These are phyloP conservation scores for Bruguiera sexangula DNA, from an alignment of 345 rosid genomes.

Conservation along the genomic window DNA sequence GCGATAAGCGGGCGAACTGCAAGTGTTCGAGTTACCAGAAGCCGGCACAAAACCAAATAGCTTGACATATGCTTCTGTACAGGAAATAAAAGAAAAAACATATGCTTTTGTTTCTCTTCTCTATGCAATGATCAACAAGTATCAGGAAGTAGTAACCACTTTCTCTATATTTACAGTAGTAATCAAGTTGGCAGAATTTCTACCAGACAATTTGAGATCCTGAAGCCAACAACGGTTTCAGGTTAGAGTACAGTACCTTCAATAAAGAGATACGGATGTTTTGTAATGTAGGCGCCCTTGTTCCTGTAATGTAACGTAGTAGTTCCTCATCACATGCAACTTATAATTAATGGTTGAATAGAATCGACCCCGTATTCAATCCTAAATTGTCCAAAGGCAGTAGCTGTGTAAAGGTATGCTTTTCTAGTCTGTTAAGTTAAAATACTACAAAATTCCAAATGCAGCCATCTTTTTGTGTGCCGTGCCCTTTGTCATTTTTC, in stretches of 20 bases:
- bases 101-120: constrained; percentile 6
- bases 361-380: too few relatives aligned
- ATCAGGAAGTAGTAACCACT: background rate
- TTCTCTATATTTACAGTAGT: background rate
- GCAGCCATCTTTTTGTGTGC: background rate
- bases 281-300: background rate
- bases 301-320: constrained; percentile 4
- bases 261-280: constrained; percentile 28
- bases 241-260: constrained; percentile 11
- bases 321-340: constrained; percentile 7
- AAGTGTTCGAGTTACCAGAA: constrained; percentile 46
- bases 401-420: too few relatives aligned
- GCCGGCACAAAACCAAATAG: constrained; percentile 29
- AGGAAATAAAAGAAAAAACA: constrained; percentile 9
- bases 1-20: constrained; percentile 56
- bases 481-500: background rate
- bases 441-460: too few relatives aligned
- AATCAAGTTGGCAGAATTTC: constrained; percentile 15
- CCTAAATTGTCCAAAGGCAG: too few relatives aligned
- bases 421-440: too few relatives aligned
- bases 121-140: background rate
- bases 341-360: background rate
- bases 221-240: constrained; percentile 22
- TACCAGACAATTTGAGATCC: constrained; percentile 12
- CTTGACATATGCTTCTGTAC: constrained; percentile 25